Conservation (phyloP, 495 filamentous ascomycete species). For the Aspergillus olivimuriae region DNA sequence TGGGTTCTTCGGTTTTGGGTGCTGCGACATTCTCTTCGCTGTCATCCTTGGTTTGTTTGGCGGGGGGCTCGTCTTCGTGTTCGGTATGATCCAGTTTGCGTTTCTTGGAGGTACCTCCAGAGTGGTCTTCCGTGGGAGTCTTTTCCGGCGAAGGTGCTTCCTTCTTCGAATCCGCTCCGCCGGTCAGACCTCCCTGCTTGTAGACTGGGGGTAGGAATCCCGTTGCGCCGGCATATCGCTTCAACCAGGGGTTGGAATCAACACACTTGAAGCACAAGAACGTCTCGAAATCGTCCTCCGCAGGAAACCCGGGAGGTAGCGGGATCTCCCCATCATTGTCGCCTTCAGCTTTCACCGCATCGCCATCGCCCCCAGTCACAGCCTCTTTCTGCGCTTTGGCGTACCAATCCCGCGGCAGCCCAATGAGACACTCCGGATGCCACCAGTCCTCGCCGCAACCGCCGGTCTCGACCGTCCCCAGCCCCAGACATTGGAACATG, state of each 20-base stretch:
- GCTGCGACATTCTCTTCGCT: not conserved
- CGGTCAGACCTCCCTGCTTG: conserved; percentile 25
- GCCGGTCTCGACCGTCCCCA: conserved; percentile 71
- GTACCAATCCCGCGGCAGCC: conserved; percentile 53
- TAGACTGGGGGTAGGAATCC: conserved; percentile 76
- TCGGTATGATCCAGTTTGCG: conserved; percentile 67
- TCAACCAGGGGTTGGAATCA: conserved; percentile 86
- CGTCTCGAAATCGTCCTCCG: conserved; percentile 78
- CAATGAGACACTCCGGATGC: conserved; percentile 91
- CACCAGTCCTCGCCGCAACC: conserved; percentile 99
- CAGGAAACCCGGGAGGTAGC: conserved; percentile 76
- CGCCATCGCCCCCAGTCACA: no score
- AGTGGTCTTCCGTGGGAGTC: conserved; percentile 11
- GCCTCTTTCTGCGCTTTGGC: conserved; percentile 25
- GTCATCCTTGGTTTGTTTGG: conserved; percentile 55
- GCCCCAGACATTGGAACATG: conserved; percentile 97
- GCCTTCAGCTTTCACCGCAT: no score
- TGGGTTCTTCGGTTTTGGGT: conserved; percentile 10
- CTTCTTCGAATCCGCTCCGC: not conserved
- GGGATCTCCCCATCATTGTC: conserved; percentile 50
- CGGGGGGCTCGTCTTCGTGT: conserved; percentile 33
- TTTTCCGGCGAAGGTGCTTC: conserved; percentile 5
- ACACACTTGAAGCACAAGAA: conserved; percentile 95
- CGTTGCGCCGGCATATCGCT: conserved; percentile 72
- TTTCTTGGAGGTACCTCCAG: conserved; percentile 53